Base-by-base conservation (phyloP, 2,329 filamentous ascomycete genomes). In the Dactylonectria macrodidyma region DNA sequence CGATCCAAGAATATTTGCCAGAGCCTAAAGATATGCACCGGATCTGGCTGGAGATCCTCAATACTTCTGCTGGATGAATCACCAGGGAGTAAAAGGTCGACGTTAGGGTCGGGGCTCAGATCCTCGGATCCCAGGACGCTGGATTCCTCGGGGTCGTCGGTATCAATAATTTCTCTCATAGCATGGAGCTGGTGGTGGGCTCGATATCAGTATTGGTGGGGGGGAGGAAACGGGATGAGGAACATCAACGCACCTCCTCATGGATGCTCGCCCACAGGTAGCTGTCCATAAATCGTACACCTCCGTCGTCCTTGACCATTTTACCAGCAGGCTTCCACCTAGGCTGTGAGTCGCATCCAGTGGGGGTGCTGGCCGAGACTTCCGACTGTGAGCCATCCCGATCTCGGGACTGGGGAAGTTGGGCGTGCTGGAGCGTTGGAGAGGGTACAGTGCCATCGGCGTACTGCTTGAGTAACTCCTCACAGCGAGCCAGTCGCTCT, bases 1-100 rank as follows among this genome's bases (percentile, higher is more conserved):
- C 93, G 90, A 56, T 93, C 90, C 6, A 94, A 82, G 71, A 91
- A 95, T 9, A 89, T 84, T 77, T 94, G 91, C 93, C 93, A 95
- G 5, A 95, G 84, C 58, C 87, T 86, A 74, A 93, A 90, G 30
- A 93, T 88, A 38, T 93, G 89, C 12, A 89, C 85, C 0, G 90
- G 87, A 5, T 89, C 83, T 0, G 93, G 93, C 72, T 92, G 90
- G 76, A 92, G 81, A 14, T 86, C 84, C 59, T 86, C 83, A 14
- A 83, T 73, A 51, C 78, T 83, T 26, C 78, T 75, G 6, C 79
- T 76, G 1, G 81, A 78, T 34, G 82, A 76, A 59, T 84, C 83
- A 36, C 82, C 81, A 5, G 77, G 73, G 57, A 89, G 79, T 11
- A 90, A 69, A 6, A 90, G 76, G 44, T 87, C 86, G 22, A 84